Percentiles rank a stretch among this genome's conserved stretches.
Evolutionary conservation across 2,329 filamentous ascomycete species (phyloP).

Genomic region (Colletotrichum sublineola): DNA sequence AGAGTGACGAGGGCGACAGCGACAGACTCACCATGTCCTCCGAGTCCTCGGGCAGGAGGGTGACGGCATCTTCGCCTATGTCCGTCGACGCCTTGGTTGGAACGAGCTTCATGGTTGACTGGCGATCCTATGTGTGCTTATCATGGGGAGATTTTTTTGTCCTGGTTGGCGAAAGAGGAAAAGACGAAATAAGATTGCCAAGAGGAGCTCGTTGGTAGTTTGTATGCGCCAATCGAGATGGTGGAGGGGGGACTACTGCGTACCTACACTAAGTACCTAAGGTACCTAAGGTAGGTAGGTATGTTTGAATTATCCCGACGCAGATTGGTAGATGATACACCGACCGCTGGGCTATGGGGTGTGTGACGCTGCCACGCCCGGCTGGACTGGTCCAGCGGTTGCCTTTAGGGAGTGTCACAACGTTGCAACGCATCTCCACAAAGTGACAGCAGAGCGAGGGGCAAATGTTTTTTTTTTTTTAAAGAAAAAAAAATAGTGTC

Average conservation of each 20-base stretch:
- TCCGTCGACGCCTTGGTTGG: conserved; percentile 54
- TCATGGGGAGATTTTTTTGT: too few relatives aligned
- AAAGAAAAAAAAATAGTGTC: neutral
- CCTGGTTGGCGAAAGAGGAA: neutral
- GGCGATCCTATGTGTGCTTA: neutral
- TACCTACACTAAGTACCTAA: too few relatives aligned
- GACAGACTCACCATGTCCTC: conserved; percentile 59
- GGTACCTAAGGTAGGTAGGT: neutral
- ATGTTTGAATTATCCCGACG: conserved; percentile 33
- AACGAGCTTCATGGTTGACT: conserved; percentile 53
- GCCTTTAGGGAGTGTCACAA: conserved; percentile 1
- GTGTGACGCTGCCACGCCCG: conserved; percentile 11
- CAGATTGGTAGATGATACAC: conserved; percentile 31
- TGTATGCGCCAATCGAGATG: too few relatives aligned
- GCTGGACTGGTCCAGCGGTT: neutral
- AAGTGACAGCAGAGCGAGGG: conserved; percentile 2
- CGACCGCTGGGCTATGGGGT: neutral
- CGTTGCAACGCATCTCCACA: neutral
- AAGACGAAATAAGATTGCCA: neutral
- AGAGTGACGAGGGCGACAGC: neutral
- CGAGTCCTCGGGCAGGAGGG: conserved; percentile 59
- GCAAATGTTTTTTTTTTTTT: neutral
- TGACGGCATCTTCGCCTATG: conserved; percentile 57
- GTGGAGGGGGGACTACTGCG: too few relatives aligned
- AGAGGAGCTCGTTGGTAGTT: neutral